Evolutionary conservation across 2,329 filamentous ascomycete species (phyloP), one percentile per base, ranked within the genome.

Genomic region (Hypoxylon sp.): DNA sequence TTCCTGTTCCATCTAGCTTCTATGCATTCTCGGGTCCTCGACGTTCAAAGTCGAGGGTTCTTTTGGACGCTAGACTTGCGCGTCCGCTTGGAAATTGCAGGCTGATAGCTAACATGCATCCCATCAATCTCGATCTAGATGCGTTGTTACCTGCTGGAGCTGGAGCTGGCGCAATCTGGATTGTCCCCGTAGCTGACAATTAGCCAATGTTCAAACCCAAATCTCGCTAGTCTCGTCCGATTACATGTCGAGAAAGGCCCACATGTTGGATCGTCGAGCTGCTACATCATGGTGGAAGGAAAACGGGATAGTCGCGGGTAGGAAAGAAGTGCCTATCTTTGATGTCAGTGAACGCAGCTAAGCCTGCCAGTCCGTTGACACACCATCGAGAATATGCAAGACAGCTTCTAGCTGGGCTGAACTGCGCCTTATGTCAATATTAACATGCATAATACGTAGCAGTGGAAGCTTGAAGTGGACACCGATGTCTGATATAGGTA

Each of bases 1-100:
- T 49, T 44, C 40, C 43, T 12, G 47, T 59, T 59, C 51, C 16
- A 59, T 59, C 37, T 50, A 49, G 45, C 44, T 59, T 59, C 51
- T 21, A 59, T 50, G 48, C 55, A 34, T 49, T 29, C n/a, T n/a
- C 26, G 9, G 26, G 17, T 16, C 19, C 26, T 30, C 19, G 8
- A 17, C 29, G 20, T n/a, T 20, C n/a, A 21, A 25, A 53, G 32
- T 31, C 25, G 34, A 40, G 21, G 32, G 43, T 45, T 21, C 40
- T 40, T 56, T 42, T 49, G 30, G 7, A 32, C 27, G 44, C 40
- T 41, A 49, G 16, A 21, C 19, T 23, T 25, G 21, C 5, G 21
- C 5, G 9, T 25, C 9, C 21, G 6, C 21, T 46, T 35, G 26
- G 36, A 30, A n/a, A 27, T 46, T 37, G 16, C 20, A 30, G 29